Evolutionary conservation across 23 red algal genomes (phyloP).

Genomic region (Gracilaria domingensis): DNA sequence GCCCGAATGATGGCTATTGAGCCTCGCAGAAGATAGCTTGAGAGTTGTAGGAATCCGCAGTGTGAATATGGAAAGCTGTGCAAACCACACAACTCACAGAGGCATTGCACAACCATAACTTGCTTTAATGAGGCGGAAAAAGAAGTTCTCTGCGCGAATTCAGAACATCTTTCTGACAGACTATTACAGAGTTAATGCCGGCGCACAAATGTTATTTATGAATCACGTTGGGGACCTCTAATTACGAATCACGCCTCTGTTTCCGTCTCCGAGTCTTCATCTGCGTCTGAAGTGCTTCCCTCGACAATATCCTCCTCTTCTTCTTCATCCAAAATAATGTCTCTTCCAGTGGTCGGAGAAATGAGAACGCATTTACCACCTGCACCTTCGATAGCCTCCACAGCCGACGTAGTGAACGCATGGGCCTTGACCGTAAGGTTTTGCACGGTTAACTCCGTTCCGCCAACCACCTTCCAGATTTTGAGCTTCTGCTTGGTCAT

Average conservation of each 20-base stretch:
- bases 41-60: no score
- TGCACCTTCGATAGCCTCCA: constrained; percentile 84
- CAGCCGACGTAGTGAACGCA: constrained; percentile 90
- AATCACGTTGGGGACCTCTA: neutral
- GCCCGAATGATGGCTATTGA: no score
- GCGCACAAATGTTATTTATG: neutral
- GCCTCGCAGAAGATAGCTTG: no score
- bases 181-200: neutral
- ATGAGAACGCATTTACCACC: constrained; percentile 93
- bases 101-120: neutral
- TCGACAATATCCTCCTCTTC: constrained; percentile 38
- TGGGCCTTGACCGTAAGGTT: constrained; percentile 97
- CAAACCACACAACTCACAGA: neutral
- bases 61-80: no score
- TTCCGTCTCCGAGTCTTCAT: neutral
- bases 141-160: neutral
- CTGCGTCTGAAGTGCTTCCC: neutral
- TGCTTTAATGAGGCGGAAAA: neutral
- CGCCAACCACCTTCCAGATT: constrained; percentile 92
- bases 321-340: constrained; percentile 75
- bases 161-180: neutral
- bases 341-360: constrained; percentile 82
- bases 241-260: neutral
- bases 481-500: constrained; percentile 90
- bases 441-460: constrained; percentile 73